Conservation (phyloP, 1,284 basidiomycete species). For the Clitocybe nebularis region DNA sequence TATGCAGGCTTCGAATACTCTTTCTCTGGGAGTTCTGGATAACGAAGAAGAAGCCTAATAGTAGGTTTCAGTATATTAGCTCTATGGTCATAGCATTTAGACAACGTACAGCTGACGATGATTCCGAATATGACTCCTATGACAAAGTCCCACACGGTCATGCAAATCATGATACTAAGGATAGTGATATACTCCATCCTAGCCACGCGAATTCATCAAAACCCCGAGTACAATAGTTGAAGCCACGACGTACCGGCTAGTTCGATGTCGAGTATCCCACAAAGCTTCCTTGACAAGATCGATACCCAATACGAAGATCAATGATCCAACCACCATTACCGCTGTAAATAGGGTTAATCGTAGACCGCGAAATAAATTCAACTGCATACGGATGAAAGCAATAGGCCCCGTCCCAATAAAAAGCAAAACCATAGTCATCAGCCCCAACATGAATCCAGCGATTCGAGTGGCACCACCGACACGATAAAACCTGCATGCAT, state of each 20-base stretch:
- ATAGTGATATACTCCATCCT: constrained; percentile 78
- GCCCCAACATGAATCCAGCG: constrained; percentile 83
- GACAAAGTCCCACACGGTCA: constrained; percentile 95
- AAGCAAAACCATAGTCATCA: constrained; percentile 71
- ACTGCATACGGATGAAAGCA: constrained; percentile 75
- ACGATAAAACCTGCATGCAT: constrained; percentile 77
- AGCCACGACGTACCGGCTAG: constrained; percentile 58
- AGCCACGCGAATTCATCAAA: neutral
- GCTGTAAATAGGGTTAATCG: constrained; percentile 40
- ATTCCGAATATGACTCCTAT: constrained; percentile 92
- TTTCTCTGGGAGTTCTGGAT: constrained; percentile 84
- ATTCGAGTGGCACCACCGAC: constrained; percentile 87
- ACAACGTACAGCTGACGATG: constrained; percentile 74
- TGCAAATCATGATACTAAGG: constrained; percentile 79
- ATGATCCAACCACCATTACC: constrained; percentile 84
- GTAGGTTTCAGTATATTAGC: neutral
- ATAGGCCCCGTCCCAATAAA: constrained; percentile 84
- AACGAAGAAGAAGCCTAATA: constrained; percentile 88
- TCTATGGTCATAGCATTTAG: neutral
- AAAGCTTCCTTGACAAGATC: constrained; percentile 94
- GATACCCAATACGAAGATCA: constrained; percentile 94
- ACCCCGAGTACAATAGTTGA: neutral
- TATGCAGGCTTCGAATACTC: constrained; percentile 80
- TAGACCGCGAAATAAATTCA: neutral
- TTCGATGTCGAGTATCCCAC: constrained; percentile 92